phyloP scores from a whole-genome alignment of 2,329 filamentous ascomycete genomes.

The Penicillium sp. region DNA sequence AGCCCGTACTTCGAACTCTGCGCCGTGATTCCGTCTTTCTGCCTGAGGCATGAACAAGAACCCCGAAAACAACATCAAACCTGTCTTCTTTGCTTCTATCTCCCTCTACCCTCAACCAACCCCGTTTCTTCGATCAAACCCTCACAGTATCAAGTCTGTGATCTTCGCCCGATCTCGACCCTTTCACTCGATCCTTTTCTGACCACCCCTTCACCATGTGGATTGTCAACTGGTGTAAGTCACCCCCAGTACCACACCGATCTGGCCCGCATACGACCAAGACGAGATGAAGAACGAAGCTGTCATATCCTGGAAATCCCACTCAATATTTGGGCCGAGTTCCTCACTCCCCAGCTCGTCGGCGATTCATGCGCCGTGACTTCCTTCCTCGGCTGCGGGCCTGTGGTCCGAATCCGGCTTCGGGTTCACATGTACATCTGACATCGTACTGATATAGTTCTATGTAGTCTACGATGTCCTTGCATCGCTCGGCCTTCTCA shows the following conservation, averaged over 20 bases:
- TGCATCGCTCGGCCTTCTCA: slow-evolving; percentile 81
- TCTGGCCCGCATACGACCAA: not conserved
- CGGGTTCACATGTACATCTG: not conserved
- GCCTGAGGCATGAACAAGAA: slow-evolving; percentile 20
- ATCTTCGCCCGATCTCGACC: slow-evolving; percentile 9
- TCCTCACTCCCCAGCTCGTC: not conserved
- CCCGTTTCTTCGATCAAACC: slow-evolving; percentile 10
- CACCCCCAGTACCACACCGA: slow-evolving; percentile 7
- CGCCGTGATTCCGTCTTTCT: slow-evolving; percentile 11
- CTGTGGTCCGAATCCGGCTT: slow-evolving; percentile 7
- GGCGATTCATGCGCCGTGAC: slow-evolving; percentile 9
- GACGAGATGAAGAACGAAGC: not conserved
- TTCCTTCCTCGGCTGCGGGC: slow-evolving; percentile 6
- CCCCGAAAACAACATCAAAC: slow-evolving; percentile 34
- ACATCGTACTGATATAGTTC: slow-evolving; percentile 10
- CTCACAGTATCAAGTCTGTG: slow-evolving; percentile 8
- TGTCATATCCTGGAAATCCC: not conserved
- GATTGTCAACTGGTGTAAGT: slow-evolving; percentile 93
- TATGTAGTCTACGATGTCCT: slow-evolving; percentile 81
- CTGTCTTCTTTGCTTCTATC: slow-evolving; percentile 32
- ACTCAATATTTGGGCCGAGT: not conserved
- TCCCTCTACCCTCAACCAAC: slow-evolving; percentile 23
- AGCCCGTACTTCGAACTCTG: not conserved
- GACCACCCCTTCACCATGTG: slow-evolving; percentile 62
- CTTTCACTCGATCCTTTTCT: slow-evolving; percentile 3